Conservation (phyloP, 805 yeast genomes). For the Wickerhamomyces strasburgensis region DNA sequence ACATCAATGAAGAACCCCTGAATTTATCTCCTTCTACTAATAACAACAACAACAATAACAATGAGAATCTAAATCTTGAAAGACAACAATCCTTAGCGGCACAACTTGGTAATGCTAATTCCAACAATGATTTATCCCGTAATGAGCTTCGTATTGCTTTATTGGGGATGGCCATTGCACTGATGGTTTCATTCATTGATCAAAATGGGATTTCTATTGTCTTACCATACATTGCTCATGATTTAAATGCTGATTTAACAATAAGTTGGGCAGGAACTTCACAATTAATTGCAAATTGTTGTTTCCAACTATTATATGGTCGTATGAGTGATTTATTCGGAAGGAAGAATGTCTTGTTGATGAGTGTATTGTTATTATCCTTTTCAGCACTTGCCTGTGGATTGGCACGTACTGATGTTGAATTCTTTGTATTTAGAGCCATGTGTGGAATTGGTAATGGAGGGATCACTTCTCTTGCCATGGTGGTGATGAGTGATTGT, state of each 20-base stretch:
- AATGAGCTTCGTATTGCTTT: neutral
- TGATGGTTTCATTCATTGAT: neutral
- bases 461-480: slow-evolving; percentile 43
- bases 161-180: neutral
- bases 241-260: slow-evolving; percentile 39
- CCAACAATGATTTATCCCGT: neutral
- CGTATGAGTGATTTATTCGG: slow-evolving; percentile 54
- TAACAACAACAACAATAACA: no score
- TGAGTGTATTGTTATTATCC: slow-evolving; percentile 34
- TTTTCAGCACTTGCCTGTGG: slow-evolving; percentile 45
- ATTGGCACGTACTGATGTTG: slow-evolving; percentile 40
- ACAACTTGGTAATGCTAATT: neutral
- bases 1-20: no score
- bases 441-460: slow-evolving; percentile 53
- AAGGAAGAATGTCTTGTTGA: slow-evolving; percentile 39
- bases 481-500: slow-evolving; percentile 50
- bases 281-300: slow-evolving; percentile 42
- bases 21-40: no score
- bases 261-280: slow-evolving; percentile 59
- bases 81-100: neutral
- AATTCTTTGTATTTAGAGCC: slow-evolving; percentile 46
- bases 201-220: neutral
- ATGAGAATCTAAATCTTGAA: no score
- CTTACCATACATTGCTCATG: slow-evolving; percentile 38
- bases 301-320: slow-evolving; percentile 48